Evolutionary conservation across 148 eudicot genomes (phyloP).

Genomic region (Amaranthus hypochondriacus): DNA sequence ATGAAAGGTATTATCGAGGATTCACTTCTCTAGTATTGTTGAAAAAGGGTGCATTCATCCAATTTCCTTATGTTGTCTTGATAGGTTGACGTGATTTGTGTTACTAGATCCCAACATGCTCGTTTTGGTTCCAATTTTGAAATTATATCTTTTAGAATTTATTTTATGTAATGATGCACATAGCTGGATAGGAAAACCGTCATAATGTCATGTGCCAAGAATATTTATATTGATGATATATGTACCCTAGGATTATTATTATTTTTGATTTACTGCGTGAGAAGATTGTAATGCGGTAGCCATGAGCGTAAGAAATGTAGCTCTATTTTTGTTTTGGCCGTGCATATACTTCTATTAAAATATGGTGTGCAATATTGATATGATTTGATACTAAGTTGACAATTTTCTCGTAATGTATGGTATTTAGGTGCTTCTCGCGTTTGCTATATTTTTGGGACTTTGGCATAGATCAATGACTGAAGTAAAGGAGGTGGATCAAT

Average conservation of each 20-base stretch:
- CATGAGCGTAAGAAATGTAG: not conserved
- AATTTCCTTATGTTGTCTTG: not conserved
- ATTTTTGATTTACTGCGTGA: not conserved
- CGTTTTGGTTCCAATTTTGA: not conserved
- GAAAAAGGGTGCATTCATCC: not conserved
- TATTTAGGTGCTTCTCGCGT: not conserved
- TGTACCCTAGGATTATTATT: not conserved
- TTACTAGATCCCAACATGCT: not conserved
- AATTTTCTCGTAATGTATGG: not conserved
- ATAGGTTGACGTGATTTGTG: not conserved
- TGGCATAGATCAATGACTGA: constrained; percentile 22
- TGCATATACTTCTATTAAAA: not conserved
- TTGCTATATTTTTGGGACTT: not conserved
- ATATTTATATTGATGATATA: too few species aligned
- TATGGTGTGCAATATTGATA: not conserved
- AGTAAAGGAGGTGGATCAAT: constrained; percentile 20
- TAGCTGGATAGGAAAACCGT: not conserved
- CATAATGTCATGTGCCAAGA: not conserved
- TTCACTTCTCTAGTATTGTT: too few species aligned
- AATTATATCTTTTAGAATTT: not conserved
- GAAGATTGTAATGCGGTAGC: not conserved
- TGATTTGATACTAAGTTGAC: not conserved
- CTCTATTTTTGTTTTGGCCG: not conserved
- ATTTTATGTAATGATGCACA: not conserved
- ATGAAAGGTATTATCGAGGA: not conserved